A percentile compares a stretch with the other conserved stretches of the same genome.
These are phyloP conservation scores for Aspergillus sp. DNA, from an alignment of 2,329 filamentous ascomycete species.

Conservation along the genomic window DNA sequence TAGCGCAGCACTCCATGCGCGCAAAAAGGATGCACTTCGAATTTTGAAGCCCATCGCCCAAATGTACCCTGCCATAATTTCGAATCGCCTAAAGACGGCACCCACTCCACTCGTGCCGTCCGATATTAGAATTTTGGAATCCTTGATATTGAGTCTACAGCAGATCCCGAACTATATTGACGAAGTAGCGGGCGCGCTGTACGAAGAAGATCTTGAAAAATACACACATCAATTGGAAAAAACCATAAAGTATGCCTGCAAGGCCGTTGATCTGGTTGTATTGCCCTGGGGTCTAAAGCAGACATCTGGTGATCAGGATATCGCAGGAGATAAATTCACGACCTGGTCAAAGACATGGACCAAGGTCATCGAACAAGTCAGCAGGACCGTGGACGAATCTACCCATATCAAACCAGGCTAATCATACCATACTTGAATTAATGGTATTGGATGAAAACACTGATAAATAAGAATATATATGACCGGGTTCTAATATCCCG, in stretches of 20 bases:
- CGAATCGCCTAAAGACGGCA: slow-evolving; percentile 40
- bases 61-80: slow-evolving; percentile 44
- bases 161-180: slow-evolving; percentile 44
- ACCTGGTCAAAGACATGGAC: slow-evolving; percentile 67
- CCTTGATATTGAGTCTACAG: slow-evolving; percentile 33
- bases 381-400: slow-evolving; percentile 26
- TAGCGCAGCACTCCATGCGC: slow-evolving; percentile 35
- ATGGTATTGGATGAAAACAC: neutral
- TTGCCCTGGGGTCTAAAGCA: slow-evolving; percentile 71
- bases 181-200: slow-evolving; percentile 47
- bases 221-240: slow-evolving; percentile 33
- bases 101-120: slow-evolving; percentile 14
- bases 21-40: slow-evolving; percentile 44
- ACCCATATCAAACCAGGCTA: neutral
- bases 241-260: slow-evolving; percentile 51
- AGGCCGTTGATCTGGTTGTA: slow-evolving; percentile 68
- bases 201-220: slow-evolving; percentile 40
- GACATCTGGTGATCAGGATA: slow-evolving; percentile 54
- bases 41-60: slow-evolving; percentile 45
- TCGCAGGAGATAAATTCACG: slow-evolving; percentile 72
- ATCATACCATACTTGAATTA: neutral
- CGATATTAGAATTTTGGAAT: slow-evolving; percentile 34
- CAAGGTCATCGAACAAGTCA: slow-evolving; percentile 44
- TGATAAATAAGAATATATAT: neutral
- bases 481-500: neutral